Evolutionary conservation across 257 asterid genomes (phyloP).

Genomic region (Misopates orontium): DNA sequence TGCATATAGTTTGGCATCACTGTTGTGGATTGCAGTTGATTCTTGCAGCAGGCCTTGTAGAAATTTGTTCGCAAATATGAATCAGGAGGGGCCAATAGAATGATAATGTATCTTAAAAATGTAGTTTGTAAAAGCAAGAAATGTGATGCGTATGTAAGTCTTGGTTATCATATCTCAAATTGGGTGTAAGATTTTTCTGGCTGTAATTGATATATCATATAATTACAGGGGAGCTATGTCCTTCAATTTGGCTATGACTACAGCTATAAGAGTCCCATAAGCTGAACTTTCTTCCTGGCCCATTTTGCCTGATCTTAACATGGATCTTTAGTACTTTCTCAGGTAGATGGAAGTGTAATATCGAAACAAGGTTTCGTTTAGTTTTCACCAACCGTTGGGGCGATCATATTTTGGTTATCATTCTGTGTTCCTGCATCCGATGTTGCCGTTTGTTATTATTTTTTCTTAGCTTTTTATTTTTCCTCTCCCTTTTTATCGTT

Average conservation of each 20-base stretch:
- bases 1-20: too few relatives aligned
- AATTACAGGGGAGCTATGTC: constrained; percentile 59
- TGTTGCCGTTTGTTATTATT: too few relatives aligned
- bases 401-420: constrained; percentile 78
- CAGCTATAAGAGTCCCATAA: constrained; percentile 85
- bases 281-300: constrained; percentile 24
- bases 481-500: not conserved
- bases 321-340: constrained; percentile 18
- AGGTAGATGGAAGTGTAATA: constrained; percentile 91
- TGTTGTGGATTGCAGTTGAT: too few relatives aligned
- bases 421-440: constrained; percentile 36
- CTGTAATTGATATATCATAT: constrained; percentile 22
- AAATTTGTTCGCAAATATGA: constrained; percentile 49
- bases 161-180: not conserved
- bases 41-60: too few relatives aligned
- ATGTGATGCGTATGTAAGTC: constrained; percentile 63
- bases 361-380: constrained; percentile 84
- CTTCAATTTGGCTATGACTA: constrained; percentile 88
- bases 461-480: not conserved
- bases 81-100: constrained; percentile 76
- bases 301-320: not conserved
- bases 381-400: constrained; percentile 86
- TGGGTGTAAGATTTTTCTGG: not conserved
- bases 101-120: constrained; percentile 69
- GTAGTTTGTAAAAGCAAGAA: constrained; percentile 63